Evolutionary conservation across 192 early-diverging fungal genomes (phyloP).

Genomic region (Linnemannia zychae): DNA sequence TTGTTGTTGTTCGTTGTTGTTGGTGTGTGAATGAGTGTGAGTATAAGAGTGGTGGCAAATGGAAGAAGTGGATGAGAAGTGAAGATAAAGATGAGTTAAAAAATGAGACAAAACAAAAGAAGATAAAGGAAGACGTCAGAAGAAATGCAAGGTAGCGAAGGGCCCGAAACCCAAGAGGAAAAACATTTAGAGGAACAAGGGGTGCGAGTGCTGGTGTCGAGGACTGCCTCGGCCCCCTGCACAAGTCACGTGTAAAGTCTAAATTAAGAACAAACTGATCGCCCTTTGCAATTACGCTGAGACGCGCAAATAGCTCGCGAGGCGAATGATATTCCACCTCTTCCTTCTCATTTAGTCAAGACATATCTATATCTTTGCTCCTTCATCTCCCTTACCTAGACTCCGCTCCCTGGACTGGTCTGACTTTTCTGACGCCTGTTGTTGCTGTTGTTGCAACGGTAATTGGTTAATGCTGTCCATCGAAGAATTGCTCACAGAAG

Average conservation of each 20-base stretch:
- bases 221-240: too few relatives aligned
- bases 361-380: neutral
- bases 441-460: neutral
- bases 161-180: neutral
- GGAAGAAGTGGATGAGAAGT: neutral
- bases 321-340: too few relatives aligned
- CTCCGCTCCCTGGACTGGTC: neutral
- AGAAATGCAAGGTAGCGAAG: neutral
- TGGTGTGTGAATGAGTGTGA: neutral
- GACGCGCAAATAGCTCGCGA: too few relatives aligned
- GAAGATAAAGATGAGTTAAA: neutral
- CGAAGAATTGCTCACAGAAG: neutral
- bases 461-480: constrained; percentile 9
- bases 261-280: too few relatives aligned
- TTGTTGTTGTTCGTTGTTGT: neutral
- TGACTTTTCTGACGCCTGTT: neutral
- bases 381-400: constrained; percentile 4
- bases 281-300: too few relatives aligned
- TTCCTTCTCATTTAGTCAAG: neutral
- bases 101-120: neutral
- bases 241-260: too few relatives aligned
- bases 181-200: neutral
- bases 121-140: neutral
- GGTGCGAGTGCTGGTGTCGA: too few relatives aligned
- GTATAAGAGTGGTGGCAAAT: neutral